A percentile compares a stretch with the other conserved stretches of the same genome.
phyloP scores from a whole-genome alignment of 2,329 filamentous ascomycete genomes.

The Neonectria neomacrospora region DNA sequence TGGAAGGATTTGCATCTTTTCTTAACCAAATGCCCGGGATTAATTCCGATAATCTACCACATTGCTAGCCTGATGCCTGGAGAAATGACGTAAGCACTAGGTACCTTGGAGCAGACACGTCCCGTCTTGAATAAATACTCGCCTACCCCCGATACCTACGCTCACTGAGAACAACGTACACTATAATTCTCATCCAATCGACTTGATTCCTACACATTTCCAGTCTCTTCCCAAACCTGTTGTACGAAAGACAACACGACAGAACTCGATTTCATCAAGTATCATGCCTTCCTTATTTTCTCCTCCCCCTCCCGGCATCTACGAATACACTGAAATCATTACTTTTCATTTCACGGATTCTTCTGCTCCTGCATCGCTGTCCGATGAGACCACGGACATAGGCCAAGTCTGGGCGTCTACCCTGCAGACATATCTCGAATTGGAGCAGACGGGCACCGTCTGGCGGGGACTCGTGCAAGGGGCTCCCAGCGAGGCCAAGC shows the following conservation, averaged over 20 bases:
- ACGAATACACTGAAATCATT: constrained; percentile 20
- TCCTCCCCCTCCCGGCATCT: constrained; percentile 14
- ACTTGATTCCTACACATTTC: too few species aligned
- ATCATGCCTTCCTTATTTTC: constrained; percentile 23
- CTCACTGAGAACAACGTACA: neutral
- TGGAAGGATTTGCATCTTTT: neutral
- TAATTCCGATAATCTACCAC: neutral
- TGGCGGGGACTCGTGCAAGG: constrained; percentile 24
- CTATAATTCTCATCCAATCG: neutral
- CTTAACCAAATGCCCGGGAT: neutral
- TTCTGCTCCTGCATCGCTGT: constrained; percentile 8
- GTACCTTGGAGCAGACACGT: neutral
- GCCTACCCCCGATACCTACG: neutral
- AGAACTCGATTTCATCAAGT: constrained; percentile 33
- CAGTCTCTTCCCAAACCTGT: neutral
- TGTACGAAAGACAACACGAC: neutral
- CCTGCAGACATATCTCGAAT: constrained; percentile 20
- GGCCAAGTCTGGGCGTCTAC: constrained; percentile 27
- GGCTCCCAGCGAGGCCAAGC: constrained; percentile 11
- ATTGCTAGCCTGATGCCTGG: neutral
- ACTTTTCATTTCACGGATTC: constrained; percentile 12
- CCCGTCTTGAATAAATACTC: neutral
- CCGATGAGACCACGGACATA: constrained; percentile 8
- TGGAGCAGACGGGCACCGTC: constrained; percentile 22
- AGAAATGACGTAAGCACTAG: neutral